Percentiles rank a stretch among this genome's conserved stretches.
phyloP scores from a whole-genome alignment of 805 yeast genomes.

The Cyberlindnera samutprakarnensis region DNA sequence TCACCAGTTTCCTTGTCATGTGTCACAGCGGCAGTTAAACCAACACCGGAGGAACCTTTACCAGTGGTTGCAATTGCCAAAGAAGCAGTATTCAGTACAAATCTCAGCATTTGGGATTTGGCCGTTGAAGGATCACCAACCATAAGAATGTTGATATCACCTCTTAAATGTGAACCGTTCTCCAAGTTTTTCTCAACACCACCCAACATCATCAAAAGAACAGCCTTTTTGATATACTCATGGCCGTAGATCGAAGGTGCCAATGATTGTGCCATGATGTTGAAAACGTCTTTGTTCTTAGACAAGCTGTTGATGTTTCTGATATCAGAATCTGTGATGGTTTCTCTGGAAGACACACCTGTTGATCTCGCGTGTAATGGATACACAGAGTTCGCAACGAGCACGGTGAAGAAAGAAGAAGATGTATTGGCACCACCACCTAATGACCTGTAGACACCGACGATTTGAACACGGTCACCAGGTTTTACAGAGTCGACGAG shows the following conservation, averaged over 20 bases:
- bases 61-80: slow-evolving; percentile 98
- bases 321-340: slow-evolving; percentile 73
- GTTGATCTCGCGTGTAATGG: slow-evolving; percentile 84
- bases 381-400: slow-evolving; percentile 84
- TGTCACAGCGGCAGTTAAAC: slow-evolving; percentile 98
- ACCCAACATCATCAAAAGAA: slow-evolving; percentile 82
- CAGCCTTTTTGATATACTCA: slow-evolving; percentile 85
- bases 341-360: slow-evolving; percentile 65
- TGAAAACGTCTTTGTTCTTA: slow-evolving; percentile 64
- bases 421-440: slow-evolving; percentile 58
- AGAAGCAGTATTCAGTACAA: slow-evolving; percentile 90
- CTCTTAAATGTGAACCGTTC: slow-evolving; percentile 95
- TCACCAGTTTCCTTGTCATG: slow-evolving; percentile 96
- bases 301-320: slow-evolving; percentile 78
- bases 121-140: slow-evolving; percentile 99
- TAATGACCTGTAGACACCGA: slow-evolving; percentile 87
- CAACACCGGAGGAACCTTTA: slow-evolving; percentile 99
- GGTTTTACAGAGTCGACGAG: slow-evolving; percentile 89
- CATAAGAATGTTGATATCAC: slow-evolving; percentile 93
- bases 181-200: slow-evolving; percentile 91
- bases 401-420: slow-evolving; percentile 72
- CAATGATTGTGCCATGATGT: slow-evolving; percentile 71
- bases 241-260: slow-evolving; percentile 97
- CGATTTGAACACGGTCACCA: slow-evolving; percentile 90
- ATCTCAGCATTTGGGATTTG: slow-evolving; percentile 89